Evolutionary conservation across 2,329 filamentous ascomycete genomes (phyloP).

Genomic region (Fusarium drepaniforme): DNA sequence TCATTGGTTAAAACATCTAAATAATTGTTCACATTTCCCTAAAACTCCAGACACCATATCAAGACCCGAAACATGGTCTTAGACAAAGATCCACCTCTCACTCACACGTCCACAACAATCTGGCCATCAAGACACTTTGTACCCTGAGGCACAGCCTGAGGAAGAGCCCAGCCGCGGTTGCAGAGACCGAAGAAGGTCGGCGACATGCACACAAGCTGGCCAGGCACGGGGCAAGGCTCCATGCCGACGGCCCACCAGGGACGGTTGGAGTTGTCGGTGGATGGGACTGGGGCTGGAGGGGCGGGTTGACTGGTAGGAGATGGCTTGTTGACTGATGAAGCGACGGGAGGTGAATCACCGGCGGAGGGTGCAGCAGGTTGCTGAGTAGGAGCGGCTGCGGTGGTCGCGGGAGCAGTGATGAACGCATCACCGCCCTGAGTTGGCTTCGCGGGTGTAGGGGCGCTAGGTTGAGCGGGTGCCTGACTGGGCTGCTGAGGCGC

Average conservation of each 20-base stretch:
- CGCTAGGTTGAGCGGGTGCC: neutral
- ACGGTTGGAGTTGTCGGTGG: neutral
- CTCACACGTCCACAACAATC: constrained; percentile 8
- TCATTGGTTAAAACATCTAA: neutral
- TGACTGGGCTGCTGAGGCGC: neutral
- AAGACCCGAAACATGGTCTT: neutral
- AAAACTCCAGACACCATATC: neutral
- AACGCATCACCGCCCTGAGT: neutral
- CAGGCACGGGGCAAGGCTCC: constrained; percentile 29
- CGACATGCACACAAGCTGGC: constrained; percentile 32
- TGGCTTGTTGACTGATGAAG: neutral
- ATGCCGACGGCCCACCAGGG: constrained; percentile 30
- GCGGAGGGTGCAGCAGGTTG: neutral
- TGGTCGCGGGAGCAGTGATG: neutral
- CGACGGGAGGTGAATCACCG: neutral
- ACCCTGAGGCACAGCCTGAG: constrained; percentile 30
- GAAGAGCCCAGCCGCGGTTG: constrained; percentile 38
- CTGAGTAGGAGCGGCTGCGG: neutral
- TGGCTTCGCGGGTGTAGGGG: neutral
- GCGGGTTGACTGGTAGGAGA: neutral
- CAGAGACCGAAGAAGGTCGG: constrained; percentile 39
- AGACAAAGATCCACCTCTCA: neutral
- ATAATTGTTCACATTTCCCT: neutral
- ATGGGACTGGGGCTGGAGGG: neutral
- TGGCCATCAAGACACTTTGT: constrained; percentile 37